Conservation (phyloP, 768 basidiomycete genomes). For the Mycena rebaudengoi region DNA sequence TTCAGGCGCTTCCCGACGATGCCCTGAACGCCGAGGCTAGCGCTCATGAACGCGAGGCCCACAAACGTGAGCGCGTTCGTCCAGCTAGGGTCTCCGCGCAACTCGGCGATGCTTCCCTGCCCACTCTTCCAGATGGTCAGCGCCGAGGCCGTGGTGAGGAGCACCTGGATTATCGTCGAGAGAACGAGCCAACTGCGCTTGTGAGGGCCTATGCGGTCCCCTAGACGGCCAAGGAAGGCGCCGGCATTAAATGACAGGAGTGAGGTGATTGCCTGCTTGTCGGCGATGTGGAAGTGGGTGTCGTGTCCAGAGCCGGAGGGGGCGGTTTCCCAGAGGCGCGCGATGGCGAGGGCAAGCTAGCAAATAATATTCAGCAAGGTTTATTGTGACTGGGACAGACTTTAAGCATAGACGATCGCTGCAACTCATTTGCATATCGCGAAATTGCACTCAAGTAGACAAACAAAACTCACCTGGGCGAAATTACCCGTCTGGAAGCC, state of each 20-base stretch:
- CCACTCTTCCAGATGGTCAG: slow-evolving; percentile 77
- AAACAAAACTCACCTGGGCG: slow-evolving; percentile 57
- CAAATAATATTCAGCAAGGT: neutral
- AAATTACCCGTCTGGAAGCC: slow-evolving; percentile 87
- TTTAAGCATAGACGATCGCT: neutral
- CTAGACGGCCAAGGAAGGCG: slow-evolving; percentile 82
- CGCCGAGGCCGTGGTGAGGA: slow-evolving; percentile 80
- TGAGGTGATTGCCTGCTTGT: slow-evolving; percentile 87
- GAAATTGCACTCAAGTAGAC: neutral
- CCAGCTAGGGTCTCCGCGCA: slow-evolving; percentile 76
- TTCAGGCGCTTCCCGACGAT: slow-evolving; percentile 85
- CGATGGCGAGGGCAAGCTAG: slow-evolving; percentile 82
- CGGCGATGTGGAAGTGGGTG: slow-evolving; percentile 75
- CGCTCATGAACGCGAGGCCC: slow-evolving; percentile 81
- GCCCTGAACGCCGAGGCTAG: slow-evolving; percentile 85
- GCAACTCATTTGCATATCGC: too few species aligned
- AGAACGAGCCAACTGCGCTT: slow-evolving; percentile 78
- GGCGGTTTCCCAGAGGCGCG: slow-evolving; percentile 73
- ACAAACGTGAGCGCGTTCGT: slow-evolving; percentile 70
- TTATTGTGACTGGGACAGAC: neutral
- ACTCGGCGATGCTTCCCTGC: slow-evolving; percentile 59
- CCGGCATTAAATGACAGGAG: slow-evolving; percentile 80
- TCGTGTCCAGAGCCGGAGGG: slow-evolving; percentile 53
- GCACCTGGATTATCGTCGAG: slow-evolving; percentile 77
- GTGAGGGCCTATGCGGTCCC: slow-evolving; percentile 80